Conservation (phyloP, 257 asterid species). For the Galeopsis tetrahit region DNA sequence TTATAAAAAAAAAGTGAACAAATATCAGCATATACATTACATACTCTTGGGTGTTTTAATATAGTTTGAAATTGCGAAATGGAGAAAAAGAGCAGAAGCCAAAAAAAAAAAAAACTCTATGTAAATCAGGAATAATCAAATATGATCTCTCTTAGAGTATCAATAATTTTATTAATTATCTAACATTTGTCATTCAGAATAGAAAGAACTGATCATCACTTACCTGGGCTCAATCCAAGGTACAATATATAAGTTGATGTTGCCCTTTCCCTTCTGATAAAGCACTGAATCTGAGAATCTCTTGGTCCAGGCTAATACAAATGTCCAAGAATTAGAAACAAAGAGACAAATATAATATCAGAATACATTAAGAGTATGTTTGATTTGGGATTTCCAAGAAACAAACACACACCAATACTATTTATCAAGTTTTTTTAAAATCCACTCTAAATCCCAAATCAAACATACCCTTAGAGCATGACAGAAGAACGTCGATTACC, state of each 20-base stretch:
- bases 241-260: conserved; percentile 60
- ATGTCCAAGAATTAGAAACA: conserved; percentile 16
- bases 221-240: conserved; percentile 80
- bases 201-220: conserved; percentile 25
- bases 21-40: background rate
- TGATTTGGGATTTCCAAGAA: no score
- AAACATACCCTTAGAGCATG: background rate
- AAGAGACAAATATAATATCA: conserved; percentile 10
- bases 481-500: conserved; percentile 36
- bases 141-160: background rate
- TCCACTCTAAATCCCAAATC: no score
- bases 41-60: background rate
- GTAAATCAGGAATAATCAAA: background rate
- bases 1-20: background rate
- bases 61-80: background rate
- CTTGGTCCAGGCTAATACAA: conserved; percentile 70
- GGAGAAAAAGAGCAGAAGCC: conserved; percentile 5
- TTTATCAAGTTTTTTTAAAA: no score
- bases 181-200: background rate
- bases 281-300: conserved; percentile 73
- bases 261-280: conserved; percentile 72
- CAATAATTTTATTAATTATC: background rate
- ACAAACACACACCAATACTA: no score
- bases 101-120: background rate
- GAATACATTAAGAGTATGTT: background rate